A percentile compares a stretch with the other conserved stretches of the same genome.
Evolutionary conservation across 768 basidiomycete genomes (phyloP).

Genomic region (Boletus sp.): DNA sequence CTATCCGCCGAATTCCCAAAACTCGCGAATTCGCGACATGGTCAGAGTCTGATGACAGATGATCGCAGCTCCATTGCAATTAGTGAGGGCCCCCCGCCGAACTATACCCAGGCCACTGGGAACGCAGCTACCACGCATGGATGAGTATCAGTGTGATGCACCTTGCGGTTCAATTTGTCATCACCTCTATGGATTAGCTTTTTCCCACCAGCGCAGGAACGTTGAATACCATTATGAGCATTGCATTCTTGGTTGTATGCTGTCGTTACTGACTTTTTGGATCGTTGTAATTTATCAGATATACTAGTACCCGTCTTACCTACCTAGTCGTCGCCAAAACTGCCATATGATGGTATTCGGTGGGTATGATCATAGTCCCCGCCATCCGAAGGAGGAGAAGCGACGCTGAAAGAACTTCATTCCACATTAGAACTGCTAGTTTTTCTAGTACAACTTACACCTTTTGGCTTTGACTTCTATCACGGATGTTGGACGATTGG

Average conservation of each 20-base stretch:
- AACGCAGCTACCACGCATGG: not conserved
- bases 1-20: conserved; percentile 16
- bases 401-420: not conserved
- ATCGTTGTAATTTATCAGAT: not conserved
- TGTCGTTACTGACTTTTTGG: not conserved
- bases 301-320: not conserved
- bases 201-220: not conserved
- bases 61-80: conserved; percentile 11
- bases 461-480: not conserved
- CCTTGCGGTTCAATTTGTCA: not conserved
- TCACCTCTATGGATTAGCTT: not conserved
- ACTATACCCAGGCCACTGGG: conserved; percentile 21
- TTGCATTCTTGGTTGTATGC: not conserved
- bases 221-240: too few species aligned
- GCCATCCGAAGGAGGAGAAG: not conserved
- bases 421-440: not conserved
- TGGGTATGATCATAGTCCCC: too few species aligned
- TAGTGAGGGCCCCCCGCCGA: conserved; percentile 23
- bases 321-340: not conserved
- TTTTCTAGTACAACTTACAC: not conserved
- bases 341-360: too few species aligned
- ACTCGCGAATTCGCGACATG: conserved; percentile 1
- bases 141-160: not conserved
- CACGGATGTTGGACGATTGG: conserved; percentile 35
- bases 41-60: not conserved